Evolutionary conservation across 257 asterid species (phyloP), one percentile per base, ranked within the genome.

Genomic region (Solanum rostratum): DNA sequence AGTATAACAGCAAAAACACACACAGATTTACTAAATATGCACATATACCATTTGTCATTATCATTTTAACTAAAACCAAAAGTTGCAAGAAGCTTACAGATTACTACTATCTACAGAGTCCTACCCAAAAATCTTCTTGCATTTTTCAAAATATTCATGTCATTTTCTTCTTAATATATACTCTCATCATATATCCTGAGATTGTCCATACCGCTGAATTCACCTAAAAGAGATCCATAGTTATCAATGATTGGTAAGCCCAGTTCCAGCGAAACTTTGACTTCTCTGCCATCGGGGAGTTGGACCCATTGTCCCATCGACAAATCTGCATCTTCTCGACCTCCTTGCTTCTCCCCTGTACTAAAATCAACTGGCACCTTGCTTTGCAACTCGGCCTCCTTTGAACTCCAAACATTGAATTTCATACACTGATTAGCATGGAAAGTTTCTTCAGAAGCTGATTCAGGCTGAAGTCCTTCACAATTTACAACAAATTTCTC

Each of bases 221-320:
- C 81, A 74, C 81, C 81, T 74, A 74, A 46, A 74, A 74, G 81
- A 45, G 59, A 74, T 46, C 81, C 81, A 74, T 74, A 74, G 57
- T 24, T 74, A 74, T 74, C 81, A 14, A 74, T 74, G 59, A 74
- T 46, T 46, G 59, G 81, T 46, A 74, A 29, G 55, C 81, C 81
- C 39, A 74, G 22, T 74, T 74, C 6, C 22, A 45, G 81, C 2
- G 59, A 74, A 74, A 46, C 22, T 0, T 0, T 46, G 59, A 74
- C 81, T 45, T 49, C 81, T 29, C 19, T 24, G 57, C 57, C 81
- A 74, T 18, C 57, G 46, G 59, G 81, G 45, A 74, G 81, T 24
- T 74, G 15, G 57, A 74, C 59, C 81, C 81, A 74, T 46, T 14
- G 37, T 14, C 59, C 81, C 81, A 24, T 74, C 20, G 59, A 74